phyloP scores from a whole-genome alignment of 768 basidiomycete genomes.

The Boletus reticulatus region DNA sequence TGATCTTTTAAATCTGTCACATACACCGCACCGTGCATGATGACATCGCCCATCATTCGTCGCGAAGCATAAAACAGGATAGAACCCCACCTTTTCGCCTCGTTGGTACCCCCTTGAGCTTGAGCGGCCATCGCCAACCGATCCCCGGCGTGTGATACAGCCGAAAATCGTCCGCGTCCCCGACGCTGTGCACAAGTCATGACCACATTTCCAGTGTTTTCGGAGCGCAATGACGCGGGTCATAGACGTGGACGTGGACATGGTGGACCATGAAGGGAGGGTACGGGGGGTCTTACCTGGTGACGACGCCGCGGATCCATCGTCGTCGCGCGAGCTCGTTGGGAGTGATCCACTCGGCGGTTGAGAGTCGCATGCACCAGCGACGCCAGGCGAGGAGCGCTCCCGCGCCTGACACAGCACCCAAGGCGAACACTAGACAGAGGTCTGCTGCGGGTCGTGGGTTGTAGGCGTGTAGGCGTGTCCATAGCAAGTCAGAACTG shows the following conservation, averaged over 20 bases:
- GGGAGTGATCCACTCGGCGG: slow-evolving; percentile 69
- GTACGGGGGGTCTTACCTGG: slow-evolving; percentile 49
- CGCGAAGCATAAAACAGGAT: too few species aligned
- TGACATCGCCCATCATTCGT: too few species aligned
- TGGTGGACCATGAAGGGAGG: too few species aligned
- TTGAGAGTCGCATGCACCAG: slow-evolving; percentile 58
- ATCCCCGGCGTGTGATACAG: slow-evolving; percentile 82
- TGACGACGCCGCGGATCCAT: slow-evolving; percentile 81
- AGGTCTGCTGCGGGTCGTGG: not conserved
- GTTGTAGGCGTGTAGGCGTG: not conserved
- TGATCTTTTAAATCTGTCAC: slow-evolving; percentile 66
- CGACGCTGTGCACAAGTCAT: slow-evolving; percentile 51
- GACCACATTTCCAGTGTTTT: not conserved
- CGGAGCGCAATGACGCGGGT: too few species aligned
- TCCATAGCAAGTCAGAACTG: not conserved
- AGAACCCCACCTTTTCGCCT: slow-evolving; percentile 47
- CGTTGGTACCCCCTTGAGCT: slow-evolving; percentile 62
- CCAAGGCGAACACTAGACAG: slow-evolving; percentile 14
- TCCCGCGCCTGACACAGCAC: slow-evolving; percentile 9
- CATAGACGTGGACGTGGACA: too few species aligned
- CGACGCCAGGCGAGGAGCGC: slow-evolving; percentile 40
- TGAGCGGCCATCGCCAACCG: slow-evolving; percentile 74
- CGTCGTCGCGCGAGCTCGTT: slow-evolving; percentile 52
- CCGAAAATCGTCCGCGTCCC: slow-evolving; percentile 83
- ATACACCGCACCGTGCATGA: not conserved